Base-by-base conservation (phyloP, 345 rosid species). In the Populus nigra region DNA sequence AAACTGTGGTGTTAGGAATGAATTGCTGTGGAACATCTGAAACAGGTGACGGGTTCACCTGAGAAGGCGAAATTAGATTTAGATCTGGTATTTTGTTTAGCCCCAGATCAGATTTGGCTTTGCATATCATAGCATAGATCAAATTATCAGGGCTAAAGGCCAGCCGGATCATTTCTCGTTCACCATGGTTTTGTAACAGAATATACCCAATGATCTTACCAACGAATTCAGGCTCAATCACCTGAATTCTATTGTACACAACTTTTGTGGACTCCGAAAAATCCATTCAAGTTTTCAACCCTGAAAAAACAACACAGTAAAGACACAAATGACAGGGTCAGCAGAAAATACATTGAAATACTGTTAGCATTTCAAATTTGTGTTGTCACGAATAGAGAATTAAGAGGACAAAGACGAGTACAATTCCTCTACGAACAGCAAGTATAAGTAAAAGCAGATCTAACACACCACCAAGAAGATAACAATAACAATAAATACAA, bases 191-290 rank as follows among this genome's bases (percentile, higher is more conserved):
- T 84, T 91, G 97, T 81, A 91, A 83, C 23, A 93, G 83, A 65
- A 93, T 89, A 77, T 90, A 96, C 5, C 96, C 98, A 10, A 95
- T 87, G 73, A 96, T 96, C 88, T 88, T 93, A 15, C 93, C 83
- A 25, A 90, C 97, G 71, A 88, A 86, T 68, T 96, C 98, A 8
- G 97, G 99, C 76, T 96, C 99, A 31, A 90, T 79, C 83, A 89
- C 80, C 74, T 91, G 94, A 82, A 96, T 93, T 85, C 98, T 90
- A 35, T 80, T 76, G 86, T 91, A 94, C 22, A 93, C 97, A 62
- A 87, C 82, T 75, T 89, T 91, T 53, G 96, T 93, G 68, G 99
- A 88, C 81, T 90, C 93, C 4, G 92, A 78, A 77, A 90, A 91
- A 86, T 93, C 92, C 99, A 96, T 80, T 55, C 29, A 62, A 74